Percentiles rank a stretch among this genome's conserved stretches.
Evolutionary conservation across 371 early-diverging fungal genomes (phyloP).

Genomic region (Rhizopus arrhizus): DNA sequence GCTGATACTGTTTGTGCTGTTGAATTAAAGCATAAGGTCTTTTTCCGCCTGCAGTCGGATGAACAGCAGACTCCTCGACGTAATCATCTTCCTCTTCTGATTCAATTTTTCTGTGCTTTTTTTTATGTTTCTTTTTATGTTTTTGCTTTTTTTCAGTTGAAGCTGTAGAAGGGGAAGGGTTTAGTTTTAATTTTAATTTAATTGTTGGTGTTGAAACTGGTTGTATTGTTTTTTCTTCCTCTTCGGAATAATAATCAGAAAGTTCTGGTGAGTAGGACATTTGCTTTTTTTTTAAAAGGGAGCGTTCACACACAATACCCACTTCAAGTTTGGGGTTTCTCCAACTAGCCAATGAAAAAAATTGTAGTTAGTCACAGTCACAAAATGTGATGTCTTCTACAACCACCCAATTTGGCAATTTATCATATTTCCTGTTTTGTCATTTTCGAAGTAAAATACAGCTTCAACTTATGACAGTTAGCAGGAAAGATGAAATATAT

Average conservation of each 20-base stretch:
- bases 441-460: too few species aligned
- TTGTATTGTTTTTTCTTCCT: slow-evolving; percentile 17
- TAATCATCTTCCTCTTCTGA: slow-evolving; percentile 23
- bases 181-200: slow-evolving; percentile 45
- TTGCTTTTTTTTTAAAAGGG: not conserved
- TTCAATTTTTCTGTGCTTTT: slow-evolving; percentile 40
- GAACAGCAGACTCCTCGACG: slow-evolving; percentile 5
- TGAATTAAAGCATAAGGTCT: slow-evolving; percentile 29
- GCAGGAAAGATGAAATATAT: too few species aligned
- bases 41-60: slow-evolving; percentile 25
- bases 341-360: not conserved
- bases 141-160: slow-evolving; percentile 35
- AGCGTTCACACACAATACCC: not conserved
- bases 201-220: slow-evolving; percentile 28
- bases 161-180: slow-evolving; percentile 27
- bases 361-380: not conserved
- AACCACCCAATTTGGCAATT: too few species aligned
- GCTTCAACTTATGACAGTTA: too few species aligned
- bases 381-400: not conserved
- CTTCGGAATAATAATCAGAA: slow-evolving; percentile 31
- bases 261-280: slow-evolving; percentile 43
- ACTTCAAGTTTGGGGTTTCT: not conserved
- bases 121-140: slow-evolving; percentile 47
- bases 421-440: too few species aligned
- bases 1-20: slow-evolving; percentile 3